Base-by-base conservation (phyloP, 768 basidiomycete species). In the Agaricus blazei region DNA sequence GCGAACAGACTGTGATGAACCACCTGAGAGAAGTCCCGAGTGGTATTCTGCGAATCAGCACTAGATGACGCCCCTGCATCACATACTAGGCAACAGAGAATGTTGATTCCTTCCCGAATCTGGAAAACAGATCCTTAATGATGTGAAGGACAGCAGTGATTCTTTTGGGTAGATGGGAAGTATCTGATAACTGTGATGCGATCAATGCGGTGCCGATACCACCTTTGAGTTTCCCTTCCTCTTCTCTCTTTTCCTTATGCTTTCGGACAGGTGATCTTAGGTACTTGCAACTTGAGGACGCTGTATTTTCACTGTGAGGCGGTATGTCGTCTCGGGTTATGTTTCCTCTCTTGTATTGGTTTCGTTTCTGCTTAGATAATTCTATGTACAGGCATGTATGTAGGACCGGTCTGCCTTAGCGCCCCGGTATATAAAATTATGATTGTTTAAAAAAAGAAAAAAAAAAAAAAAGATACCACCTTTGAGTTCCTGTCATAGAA, bases 401-500 rank as follows among this genome's bases (percentile, higher is more conserved):
- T 19, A 19, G 19, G 19, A 19, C 19, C 19, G 19, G 19, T 19
- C 19, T 19, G 19, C 19, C 19, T 19, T 19, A 19, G 19, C 19
- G 19, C 19, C 19, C 19, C 19, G 19, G 19, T 19, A 19, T 19
- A 19, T 19, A 19, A 19, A 19, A 19, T 19, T 19, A 19, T 19
- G 19, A 19, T 19, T 19, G 19, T 19, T 19, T 19, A 19, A 19
- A 19, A 19, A 19, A 19, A 19, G 19, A 19, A 19, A 19, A 19
- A 19, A 19, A 19, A 19, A 19, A 19, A 19, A 19, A 19, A 19
- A 19, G 19, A 19, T 19, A 19, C 19, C 19, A 29, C 67, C 68
- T 28, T 68, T 62, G 23, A 80, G 61, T 46, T 82, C 79, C 54
- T 84, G 77, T 23, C 67, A 72, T 28, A 85, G 64, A 4, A 79